Evolutionary conservation across 2,329 filamentous ascomycete species (phyloP).

Genomic region (Ophiostoma tasmaniense): DNA sequence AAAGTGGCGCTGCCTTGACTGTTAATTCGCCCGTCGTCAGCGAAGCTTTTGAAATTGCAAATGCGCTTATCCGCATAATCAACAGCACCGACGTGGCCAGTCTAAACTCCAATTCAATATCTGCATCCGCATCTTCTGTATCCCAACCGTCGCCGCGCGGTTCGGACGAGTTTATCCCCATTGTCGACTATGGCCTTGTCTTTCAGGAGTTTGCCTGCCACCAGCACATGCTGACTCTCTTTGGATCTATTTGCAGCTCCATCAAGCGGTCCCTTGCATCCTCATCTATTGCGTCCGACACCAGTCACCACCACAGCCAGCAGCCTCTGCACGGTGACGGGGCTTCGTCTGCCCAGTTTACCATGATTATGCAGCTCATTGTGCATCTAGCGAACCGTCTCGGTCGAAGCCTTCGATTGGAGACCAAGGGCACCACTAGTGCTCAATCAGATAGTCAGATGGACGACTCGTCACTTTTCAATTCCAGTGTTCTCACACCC

Average conservation of each 20-base stretch:
- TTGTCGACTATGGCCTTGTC: not conserved
- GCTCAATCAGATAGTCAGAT: not conserved
- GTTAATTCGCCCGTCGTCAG: not conserved
- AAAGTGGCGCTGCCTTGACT: not conserved
- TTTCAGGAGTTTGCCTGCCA: not conserved
- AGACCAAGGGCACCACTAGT: not conserved
- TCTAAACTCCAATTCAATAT: not conserved
- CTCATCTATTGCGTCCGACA: not conserved
- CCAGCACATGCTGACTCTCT: not conserved
- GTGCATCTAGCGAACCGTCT: not conserved
- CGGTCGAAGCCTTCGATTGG: not conserved
- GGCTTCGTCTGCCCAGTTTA: not conserved
- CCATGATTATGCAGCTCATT: not conserved
- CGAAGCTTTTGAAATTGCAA: not conserved
- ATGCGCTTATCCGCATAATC: not conserved
- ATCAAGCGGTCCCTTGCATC: not conserved
- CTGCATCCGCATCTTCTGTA: not conserved
- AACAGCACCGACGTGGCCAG: not conserved
- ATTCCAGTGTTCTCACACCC: not conserved
- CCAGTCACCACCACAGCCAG: not conserved
- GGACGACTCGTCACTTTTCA: not conserved
- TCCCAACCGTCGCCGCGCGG: not conserved
- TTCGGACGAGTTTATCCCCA: not conserved
- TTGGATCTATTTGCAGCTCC: not conserved
- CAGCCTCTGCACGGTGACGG: not conserved